Evolutionary conservation across 805 yeast species (phyloP), one percentile per base, ranked within the genome.

Genomic region (Yarrowia divulgata): DNA sequence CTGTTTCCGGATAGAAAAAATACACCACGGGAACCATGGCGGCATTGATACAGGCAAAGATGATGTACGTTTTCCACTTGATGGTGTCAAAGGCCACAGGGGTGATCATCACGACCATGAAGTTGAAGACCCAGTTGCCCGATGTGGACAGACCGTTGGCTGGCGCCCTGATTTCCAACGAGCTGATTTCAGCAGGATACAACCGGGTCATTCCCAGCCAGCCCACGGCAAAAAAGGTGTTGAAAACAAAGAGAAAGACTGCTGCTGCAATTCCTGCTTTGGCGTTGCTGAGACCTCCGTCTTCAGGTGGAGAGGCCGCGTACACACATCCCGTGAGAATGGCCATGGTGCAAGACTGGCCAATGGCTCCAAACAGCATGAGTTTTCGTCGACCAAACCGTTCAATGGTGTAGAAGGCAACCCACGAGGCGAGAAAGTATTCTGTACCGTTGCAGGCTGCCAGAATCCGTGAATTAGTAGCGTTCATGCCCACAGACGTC

Each of bases 311-410:
- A 2, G 48, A 42, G 9, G 48, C 37, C 2, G 63, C 37, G 14
- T 40, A 40, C 5, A 57, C 48, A 18, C 42, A 35, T 35, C 70
- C 70, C 3, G 64, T 54, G 16, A 73, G 70, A 34, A 73, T 69
- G 7, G 69, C 74, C 73, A 72, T 73, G 19, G 73, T 78, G 40
- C 78, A 69, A 68, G 82, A 83, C 78, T 83, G 86, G 69, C 93
- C 88, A 1, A 84, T 73, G 4, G 94, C 97, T 2, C 98, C 99
- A 70, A 81, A 75, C 63, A 87, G 78, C 73, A 87, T 73, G 18
- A 91, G 81, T 71, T 84, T 84, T 64, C 98, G 81, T 74, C 98
- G 85, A 68, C 98, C 98, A 39, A 88, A 67, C 14, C 69, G 42
- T 35, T 73, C 75, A 37, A 73, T 71, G 16, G 72, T 70, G 23